These are phyloP conservation scores for Apiospora arundinis DNA, from an alignment of 2,329 filamentous ascomycete genomes.

Conservation along the genomic window DNA sequence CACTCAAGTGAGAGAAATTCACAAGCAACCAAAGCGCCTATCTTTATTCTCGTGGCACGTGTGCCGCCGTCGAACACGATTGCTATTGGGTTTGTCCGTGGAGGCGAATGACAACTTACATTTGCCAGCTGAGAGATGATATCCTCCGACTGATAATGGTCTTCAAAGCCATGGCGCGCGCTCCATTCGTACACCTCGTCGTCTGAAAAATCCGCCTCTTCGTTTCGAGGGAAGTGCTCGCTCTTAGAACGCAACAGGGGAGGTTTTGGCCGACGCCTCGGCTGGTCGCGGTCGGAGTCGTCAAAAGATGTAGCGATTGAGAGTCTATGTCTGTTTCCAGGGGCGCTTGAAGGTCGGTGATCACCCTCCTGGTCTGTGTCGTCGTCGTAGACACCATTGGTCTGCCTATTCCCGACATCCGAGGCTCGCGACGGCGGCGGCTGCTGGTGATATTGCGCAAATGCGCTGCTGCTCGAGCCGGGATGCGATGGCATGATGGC, in stretches of 20 bases:
- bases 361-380: conserved; percentile 33
- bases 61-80: neutral
- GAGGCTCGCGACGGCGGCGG: conserved; percentile 13
- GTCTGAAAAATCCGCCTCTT: conserved; percentile 49
- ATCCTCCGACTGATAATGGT: conserved; percentile 89
- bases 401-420: conserved; percentile 17
- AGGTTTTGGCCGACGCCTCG: conserved; percentile 52
- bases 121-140: conserved; percentile 85
- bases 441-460: conserved; percentile 7
- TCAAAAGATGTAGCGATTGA: conserved; percentile 35
- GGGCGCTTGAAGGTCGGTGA: conserved; percentile 53
- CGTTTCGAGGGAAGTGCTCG: conserved; percentile 54
- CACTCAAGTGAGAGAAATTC: neutral
- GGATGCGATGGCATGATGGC: conserved; percentile 18
- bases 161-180: conserved; percentile 86
- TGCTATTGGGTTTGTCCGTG: neutral
- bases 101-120: conserved; percentile 55
- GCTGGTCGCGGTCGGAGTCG: conserved; percentile 42
- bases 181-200: conserved; percentile 61
- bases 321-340: conserved; percentile 48
- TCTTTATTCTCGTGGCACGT: neutral
- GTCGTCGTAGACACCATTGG: conserved; percentile 29
- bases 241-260: conserved; percentile 63
- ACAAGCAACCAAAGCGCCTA: neutral
- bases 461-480: conserved; percentile 15